Base-by-base conservation (phyloP, 345 rosid genomes). In the Eucalyptus cladocalyx region DNA sequence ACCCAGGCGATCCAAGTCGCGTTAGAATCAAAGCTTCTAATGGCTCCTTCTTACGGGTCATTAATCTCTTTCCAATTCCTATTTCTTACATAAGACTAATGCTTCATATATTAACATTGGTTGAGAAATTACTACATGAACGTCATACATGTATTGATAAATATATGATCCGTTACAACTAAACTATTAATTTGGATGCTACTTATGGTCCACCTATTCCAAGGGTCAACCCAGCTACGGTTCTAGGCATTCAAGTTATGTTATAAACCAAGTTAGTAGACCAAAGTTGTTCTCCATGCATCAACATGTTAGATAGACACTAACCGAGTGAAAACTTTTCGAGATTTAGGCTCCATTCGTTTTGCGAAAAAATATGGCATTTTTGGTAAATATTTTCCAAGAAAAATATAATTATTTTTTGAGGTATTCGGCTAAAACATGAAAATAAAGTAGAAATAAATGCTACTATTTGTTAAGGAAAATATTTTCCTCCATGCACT, bases 1-100 rank as follows among this genome's bases (percentile, higher is more conserved):
- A 90, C 40, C 30, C 91, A 5, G 30, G 80, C 32, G 89, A 94
- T 51, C 30, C 88, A 80, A 92, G 58, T 15, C 93, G 87, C 12
- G 94, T 95, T 58, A 91, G 95, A 88, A 93, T 95, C 89, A 93
- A 88, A 93, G 95, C 96, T 26, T 85, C 94, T 14, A 95, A 92
- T 86, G 95, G 96, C 3, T 89, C 87, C 87, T 95, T 92, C 92
- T 86, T 94, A 89, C 95, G 90, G 95, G 96, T 93, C 67, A 86
- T 60, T 18, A n/a, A 37, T 49, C 80, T 54, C 42, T 37, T 86
- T 50, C 30, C 24, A 11, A 4, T n/a, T 43, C 26, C 76, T 86
- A 6, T 50, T 34, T 53, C 42, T 86, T 47, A 30, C 87, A 48
- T 56, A 30, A 34, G 40, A 26, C 26, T 28, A 11, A 86, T 53